Evolutionary conservation across 441 rosid species (phyloP).

Genomic region (Pelargonium myrrhifolium): DNA sequence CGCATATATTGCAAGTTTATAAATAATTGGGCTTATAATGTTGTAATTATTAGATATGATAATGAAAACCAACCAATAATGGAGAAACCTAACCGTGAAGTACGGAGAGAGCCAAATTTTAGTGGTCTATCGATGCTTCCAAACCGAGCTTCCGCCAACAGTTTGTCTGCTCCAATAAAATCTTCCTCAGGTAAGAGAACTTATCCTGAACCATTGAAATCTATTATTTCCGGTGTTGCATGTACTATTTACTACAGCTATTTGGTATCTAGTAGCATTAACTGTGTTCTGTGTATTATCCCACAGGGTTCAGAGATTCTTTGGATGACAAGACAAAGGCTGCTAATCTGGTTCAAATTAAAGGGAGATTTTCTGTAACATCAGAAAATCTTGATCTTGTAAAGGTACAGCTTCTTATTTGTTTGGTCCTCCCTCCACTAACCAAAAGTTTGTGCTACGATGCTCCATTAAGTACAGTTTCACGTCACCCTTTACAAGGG

Average conservation of each 20-base stretch:
- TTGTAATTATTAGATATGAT: slow-evolving; percentile 46
- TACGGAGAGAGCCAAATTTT: slow-evolving; percentile 74
- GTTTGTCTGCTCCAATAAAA: slow-evolving; percentile 95
- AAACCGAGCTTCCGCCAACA: slow-evolving; percentile 93
- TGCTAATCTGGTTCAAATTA: slow-evolving; percentile 74
- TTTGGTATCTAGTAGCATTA: not conserved
- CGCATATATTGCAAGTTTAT: not conserved
- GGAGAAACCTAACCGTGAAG: slow-evolving; percentile 42
- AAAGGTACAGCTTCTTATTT: slow-evolving; percentile 48
- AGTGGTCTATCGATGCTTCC: slow-evolving; percentile 96
- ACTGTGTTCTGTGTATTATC: slow-evolving; percentile 15
- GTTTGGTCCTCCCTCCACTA: slow-evolving; percentile 31
- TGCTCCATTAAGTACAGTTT: slow-evolving; percentile 69
- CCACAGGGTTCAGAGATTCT: slow-evolving; percentile 78
- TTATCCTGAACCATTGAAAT: slow-evolving; percentile 11
- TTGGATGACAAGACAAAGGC: slow-evolving; percentile 88
- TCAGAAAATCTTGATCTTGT: slow-evolving; percentile 93
- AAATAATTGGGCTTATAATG: slow-evolving; percentile 10
- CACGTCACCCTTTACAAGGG: slow-evolving; percentile 78
- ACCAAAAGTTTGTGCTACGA: slow-evolving; percentile 58
- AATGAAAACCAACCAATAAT: slow-evolving; percentile 40
- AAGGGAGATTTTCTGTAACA: slow-evolving; percentile 95
- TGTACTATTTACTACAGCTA: not conserved
- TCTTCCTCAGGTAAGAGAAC: slow-evolving; percentile 72
- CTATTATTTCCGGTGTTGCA: slow-evolving; percentile 9